phyloP scores from a whole-genome alignment of 2,329 filamentous ascomycete species.

The Nemania bipapillata region DNA sequence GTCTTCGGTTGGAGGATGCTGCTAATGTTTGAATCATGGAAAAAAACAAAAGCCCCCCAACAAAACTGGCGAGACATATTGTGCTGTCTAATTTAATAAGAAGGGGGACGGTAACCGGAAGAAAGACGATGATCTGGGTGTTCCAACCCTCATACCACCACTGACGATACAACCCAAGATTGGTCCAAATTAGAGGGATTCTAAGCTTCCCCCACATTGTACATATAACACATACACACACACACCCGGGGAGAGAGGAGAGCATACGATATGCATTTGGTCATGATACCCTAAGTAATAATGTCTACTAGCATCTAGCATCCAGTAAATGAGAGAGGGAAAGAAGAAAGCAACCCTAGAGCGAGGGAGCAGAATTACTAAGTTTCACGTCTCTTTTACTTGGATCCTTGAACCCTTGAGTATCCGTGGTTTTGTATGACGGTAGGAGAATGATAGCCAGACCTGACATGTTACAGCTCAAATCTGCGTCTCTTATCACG shows the following conservation, averaged over 20 bases:
- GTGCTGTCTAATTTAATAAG: conserved; percentile 31
- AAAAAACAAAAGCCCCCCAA: too few species aligned
- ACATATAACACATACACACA: conserved; percentile 41
- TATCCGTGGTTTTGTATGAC: too few species aligned
- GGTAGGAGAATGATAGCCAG: too few species aligned
- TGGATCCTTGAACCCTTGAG: too few species aligned
- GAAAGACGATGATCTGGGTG: conserved; percentile 20
- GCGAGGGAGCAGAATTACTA: neutral
- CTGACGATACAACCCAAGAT: conserved; percentile 7
- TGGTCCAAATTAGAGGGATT: conserved; percentile 1
- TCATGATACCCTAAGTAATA: conserved; percentile 49
- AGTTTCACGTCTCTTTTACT: neutral
- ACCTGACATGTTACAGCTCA: too few species aligned
- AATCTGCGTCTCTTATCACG: too few species aligned
- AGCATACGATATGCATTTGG: conserved; percentile 36
- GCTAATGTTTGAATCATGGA: conserved; percentile 23
- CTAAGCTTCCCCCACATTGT: conserved; percentile 31
- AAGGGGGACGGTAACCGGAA: conserved; percentile 13
- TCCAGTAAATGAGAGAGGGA: conserved; percentile 17
- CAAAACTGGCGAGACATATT: neutral
- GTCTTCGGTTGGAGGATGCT: conserved; percentile 62
- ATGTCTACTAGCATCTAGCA: conserved; percentile 44
- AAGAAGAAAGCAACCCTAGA: neutral
- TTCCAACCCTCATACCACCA: conserved; percentile 12
- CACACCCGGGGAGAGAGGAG: neutral